These are phyloP conservation scores for Pleodorina starrii DNA, from an alignment of 139 green algal genomes.

Conservation along the genomic window DNA sequence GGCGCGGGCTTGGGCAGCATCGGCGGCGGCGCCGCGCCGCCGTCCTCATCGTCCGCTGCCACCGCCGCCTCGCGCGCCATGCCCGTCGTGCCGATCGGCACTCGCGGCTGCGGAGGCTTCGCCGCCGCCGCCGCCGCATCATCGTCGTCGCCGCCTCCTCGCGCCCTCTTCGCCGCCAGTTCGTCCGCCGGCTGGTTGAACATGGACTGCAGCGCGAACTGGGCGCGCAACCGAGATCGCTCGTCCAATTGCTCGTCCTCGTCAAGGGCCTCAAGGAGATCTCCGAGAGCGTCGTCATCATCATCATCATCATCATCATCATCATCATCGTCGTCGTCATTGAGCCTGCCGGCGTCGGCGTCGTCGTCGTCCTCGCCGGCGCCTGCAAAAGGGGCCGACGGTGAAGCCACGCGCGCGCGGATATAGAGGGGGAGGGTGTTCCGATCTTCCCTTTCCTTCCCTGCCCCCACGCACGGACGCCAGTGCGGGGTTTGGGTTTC, in stretches of 20 bases:
- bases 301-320: slow-evolving; percentile 21
- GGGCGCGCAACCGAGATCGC: neutral
- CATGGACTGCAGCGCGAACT: slow-evolving; percentile 44
- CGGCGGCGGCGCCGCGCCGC: slow-evolving; percentile 40
- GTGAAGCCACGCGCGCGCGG: no score
- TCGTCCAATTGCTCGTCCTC: slow-evolving; percentile 26
- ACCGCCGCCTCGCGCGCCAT: neutral
- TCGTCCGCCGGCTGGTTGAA: slow-evolving; percentile 47
- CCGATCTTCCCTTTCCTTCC: no score
- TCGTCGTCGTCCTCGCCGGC: neutral
- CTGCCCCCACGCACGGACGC: no score
- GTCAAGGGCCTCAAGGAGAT: slow-evolving; percentile 13
- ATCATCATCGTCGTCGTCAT: neutral
- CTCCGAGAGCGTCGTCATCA: neutral
- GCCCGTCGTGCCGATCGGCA: neutral
- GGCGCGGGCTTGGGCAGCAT: slow-evolving; percentile 30
- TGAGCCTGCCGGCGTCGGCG: neutral
- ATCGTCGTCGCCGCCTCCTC: neutral
- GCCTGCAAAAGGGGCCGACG: no score
- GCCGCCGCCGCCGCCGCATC: neutral
- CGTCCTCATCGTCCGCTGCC: slow-evolving; percentile 11
- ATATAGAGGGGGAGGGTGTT: no score
- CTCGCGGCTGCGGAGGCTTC: neutral
- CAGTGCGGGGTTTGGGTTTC: no score
- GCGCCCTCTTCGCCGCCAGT: slow-evolving; percentile 8